A percentile compares a stretch with the other conserved stretches of the same genome.
Evolutionary conservation across 176 grass and related monocot genomes (phyloP).

Genomic region (Rhynchospora tenuis): DNA sequence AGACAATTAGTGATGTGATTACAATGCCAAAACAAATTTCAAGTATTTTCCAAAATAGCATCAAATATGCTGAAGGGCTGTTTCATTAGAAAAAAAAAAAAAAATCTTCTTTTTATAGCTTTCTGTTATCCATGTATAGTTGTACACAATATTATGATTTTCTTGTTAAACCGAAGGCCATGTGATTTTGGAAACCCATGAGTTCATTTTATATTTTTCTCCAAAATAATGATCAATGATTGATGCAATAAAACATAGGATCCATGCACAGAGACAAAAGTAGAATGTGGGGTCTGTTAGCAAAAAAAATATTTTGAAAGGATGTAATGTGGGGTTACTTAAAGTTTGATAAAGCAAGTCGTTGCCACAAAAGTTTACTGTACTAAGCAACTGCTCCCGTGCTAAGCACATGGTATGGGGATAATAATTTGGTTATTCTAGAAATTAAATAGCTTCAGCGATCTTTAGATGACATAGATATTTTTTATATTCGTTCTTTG

Average conservation of each 20-base stretch:
- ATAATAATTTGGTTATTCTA: not conserved
- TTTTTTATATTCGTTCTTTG: not conserved
- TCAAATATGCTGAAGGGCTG: not conserved
- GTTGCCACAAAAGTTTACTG: not conserved
- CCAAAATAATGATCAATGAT: slow-evolving; percentile 7
- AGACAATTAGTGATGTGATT: not conserved
- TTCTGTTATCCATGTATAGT: not conserved
- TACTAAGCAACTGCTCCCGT: not conserved
- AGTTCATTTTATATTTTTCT: not conserved
- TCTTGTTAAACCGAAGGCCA: not conserved
- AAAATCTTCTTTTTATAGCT: not conserved
- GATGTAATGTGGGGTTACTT: slow-evolving; percentile 6
- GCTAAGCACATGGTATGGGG: slow-evolving; percentile 1
- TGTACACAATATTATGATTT: not conserved
- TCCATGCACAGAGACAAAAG: slow-evolving; percentile 9
- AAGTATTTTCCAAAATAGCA: not conserved
- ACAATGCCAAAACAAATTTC: not conserved
- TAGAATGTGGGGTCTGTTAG: not conserved
- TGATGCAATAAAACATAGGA: slow-evolving; percentile 14
- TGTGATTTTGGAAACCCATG: not conserved
- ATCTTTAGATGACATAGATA: not conserved
- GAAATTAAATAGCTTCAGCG: not conserved
- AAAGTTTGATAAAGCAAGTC: slow-evolving; percentile 11
- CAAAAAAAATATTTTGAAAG: not conserved
- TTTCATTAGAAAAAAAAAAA: not conserved